phyloP scores from a whole-genome alignment of 257 asterid species.

The Solanum sitiens region DNA sequence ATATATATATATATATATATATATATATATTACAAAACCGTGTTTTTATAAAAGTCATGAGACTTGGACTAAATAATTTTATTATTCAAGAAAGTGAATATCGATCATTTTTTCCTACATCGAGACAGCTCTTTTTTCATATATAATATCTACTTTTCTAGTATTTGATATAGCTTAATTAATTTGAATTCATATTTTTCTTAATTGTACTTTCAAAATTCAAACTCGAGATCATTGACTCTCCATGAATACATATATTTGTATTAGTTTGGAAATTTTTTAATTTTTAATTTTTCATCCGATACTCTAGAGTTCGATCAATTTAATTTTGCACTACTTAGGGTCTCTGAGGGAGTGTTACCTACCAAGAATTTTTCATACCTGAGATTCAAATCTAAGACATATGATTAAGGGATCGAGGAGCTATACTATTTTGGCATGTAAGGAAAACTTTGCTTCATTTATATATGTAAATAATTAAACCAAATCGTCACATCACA shows the following conservation, averaged over 20 bases:
- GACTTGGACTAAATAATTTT: neutral
- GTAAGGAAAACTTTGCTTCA: neutral
- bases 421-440: neutral
- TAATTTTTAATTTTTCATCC: no score
- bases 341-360: no score
- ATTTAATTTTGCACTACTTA: no score
- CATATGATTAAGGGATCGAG: neutral
- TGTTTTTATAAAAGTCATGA: neutral
- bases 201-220: accelerated
- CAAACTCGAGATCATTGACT: neutral
- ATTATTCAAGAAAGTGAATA: neutral
- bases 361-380: no score
- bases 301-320: accelerated
- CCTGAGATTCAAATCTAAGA: no score
- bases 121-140: neutral
- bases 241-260: no score
- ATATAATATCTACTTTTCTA: neutral
- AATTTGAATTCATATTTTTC: neutral
- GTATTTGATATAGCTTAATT: neutral
- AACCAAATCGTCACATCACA: neutral
- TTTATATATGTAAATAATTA: neutral
- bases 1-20: no score
- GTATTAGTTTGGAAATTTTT: neutral
- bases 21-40: neutral
- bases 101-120: neutral